Evolutionary conservation across 2,329 filamentous ascomycete species (phyloP).

Genomic region (Colletotrichum incanum): DNA sequence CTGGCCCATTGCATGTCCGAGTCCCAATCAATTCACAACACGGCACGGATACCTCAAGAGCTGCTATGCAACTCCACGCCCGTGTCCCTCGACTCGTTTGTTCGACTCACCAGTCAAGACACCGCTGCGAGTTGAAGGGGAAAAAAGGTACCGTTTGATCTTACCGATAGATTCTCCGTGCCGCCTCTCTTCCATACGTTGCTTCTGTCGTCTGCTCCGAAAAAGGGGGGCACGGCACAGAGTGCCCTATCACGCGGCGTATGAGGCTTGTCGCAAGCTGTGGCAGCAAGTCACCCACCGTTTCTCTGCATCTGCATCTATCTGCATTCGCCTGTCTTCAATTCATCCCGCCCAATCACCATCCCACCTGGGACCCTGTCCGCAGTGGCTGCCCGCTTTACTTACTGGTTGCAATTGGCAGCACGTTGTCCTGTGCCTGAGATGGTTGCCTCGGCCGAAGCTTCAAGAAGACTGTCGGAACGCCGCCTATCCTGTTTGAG

Average conservation of each 20-base stretch:
- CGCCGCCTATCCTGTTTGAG: conserved; percentile 15
- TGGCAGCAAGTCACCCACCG: conserved; percentile 22
- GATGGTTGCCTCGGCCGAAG: conserved; percentile 11
- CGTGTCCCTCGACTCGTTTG: not conserved
- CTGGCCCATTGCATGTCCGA: conserved; percentile 29
- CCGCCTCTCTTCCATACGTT: not conserved
- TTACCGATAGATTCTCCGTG: conserved; percentile 1
- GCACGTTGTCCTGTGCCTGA: conserved; percentile 7
- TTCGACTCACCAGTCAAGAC: not conserved
- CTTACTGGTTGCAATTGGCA: conserved; percentile 23
- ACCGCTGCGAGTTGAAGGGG: too few relatives aligned
- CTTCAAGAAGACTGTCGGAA: conserved; percentile 22
- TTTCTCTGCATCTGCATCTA: conserved; percentile 23
- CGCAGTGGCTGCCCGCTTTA: conserved; percentile 12
- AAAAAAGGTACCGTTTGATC: not conserved
- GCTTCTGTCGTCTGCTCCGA: conserved; percentile 6
- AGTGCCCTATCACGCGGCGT: conserved; percentile 10
- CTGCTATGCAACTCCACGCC: conserved; percentile 1
- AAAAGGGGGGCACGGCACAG: conserved; percentile 13
- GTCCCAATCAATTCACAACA: conserved; percentile 36
- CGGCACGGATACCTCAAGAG: conserved; percentile 5
- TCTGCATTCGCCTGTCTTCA: conserved; percentile 22
- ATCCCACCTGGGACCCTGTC: conserved; percentile 7
- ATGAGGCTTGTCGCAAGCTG: conserved; percentile 17
- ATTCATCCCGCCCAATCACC: conserved; percentile 28